phyloP scores from a whole-genome alignment of 441 rosid species.

The Dalechampia spathulata region DNA sequence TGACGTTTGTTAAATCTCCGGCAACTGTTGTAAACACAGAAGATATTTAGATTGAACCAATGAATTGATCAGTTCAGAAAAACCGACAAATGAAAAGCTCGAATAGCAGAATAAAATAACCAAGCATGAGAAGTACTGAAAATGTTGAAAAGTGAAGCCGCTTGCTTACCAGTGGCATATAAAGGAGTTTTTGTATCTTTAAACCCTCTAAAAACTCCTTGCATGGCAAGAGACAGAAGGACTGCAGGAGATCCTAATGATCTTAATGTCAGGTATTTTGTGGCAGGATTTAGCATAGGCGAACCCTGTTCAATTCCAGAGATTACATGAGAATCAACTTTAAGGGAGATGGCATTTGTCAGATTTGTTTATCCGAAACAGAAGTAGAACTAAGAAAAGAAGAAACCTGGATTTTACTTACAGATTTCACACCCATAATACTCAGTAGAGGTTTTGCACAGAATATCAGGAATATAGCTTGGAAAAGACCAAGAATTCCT shows the following conservation, averaged over 20 bases:
- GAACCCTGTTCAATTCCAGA: slow-evolving; percentile 40
- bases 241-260: slow-evolving; percentile 91
- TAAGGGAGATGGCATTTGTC: no score
- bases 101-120: neutral
- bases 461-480: slow-evolving; percentile 62
- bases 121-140: no score
- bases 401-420: no score
- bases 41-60: neutral
- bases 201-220: slow-evolving; percentile 83
- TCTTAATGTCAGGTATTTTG: slow-evolving; percentile 64
- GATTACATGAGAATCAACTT: no score
- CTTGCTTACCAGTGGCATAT: slow-evolving; percentile 58
- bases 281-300: slow-evolving; percentile 69
- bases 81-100: neutral
- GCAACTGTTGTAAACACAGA: slow-evolving; percentile 32
- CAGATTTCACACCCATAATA: slow-evolving; percentile 81
- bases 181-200: slow-evolving; percentile 81
- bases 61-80: no score
- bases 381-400: no score
- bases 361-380: no score
- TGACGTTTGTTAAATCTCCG: slow-evolving; percentile 77
- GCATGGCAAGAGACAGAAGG: slow-evolving; percentile 79
- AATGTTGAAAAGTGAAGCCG: no score
- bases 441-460: slow-evolving; percentile 57
- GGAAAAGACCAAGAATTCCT: slow-evolving; percentile 65